Evolutionary conservation across 768 basidiomycete species (phyloP), one percentile per base, ranked within the genome.

Genomic region (Pulveroboletus sp.): DNA sequence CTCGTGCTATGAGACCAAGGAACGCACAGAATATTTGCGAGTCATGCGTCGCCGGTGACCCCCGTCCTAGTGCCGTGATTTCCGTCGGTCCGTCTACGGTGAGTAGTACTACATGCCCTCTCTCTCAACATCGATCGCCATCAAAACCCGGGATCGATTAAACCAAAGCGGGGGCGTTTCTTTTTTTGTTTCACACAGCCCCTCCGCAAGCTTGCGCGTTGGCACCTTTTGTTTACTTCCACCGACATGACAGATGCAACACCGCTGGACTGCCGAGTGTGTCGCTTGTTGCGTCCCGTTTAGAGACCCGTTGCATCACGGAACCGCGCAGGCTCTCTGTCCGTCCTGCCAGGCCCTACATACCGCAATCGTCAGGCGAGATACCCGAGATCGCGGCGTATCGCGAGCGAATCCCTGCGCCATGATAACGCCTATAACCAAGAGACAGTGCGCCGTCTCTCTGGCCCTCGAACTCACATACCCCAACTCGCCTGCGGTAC

Each of bases 261-360:
- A 6, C 2, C 6, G 6, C 48, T 27, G 33, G 27, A 24, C 27
- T 6, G 18, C 26, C 43, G 17, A 26, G 7, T 53, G 52, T 28
- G 24, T 38, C 32, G 43, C 27, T 24, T 61, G 62, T 31, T 47
- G n/a, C 33, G 42, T 37, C 15, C 1, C 46, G 26, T 31, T 58
- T 35, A n/a, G 27, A 10, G 30, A 49, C 28, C 39, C 55, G 13
- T n/a, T 24, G 2, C 27, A 10, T 9, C 24, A 11, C 36, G 35
- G 24, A 4, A 1, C n/a, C 27, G 24, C 30, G 2, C 42, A 57
- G 30, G 39, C 42, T 39, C 39, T 54, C 2, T 62, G 60, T 28
- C n/a, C 46, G 17, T 18, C 31, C 14, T 65, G 63, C 42, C 55
- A 47, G 15, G 15, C 24, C 7, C 43, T 41, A 15, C 31, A 41